Percentiles rank a stretch among this genome's conserved stretches.
These are phyloP conservation scores for Monarda citriodora DNA, from an alignment of 305 asterid genomes.

Conservation along the genomic window DNA sequence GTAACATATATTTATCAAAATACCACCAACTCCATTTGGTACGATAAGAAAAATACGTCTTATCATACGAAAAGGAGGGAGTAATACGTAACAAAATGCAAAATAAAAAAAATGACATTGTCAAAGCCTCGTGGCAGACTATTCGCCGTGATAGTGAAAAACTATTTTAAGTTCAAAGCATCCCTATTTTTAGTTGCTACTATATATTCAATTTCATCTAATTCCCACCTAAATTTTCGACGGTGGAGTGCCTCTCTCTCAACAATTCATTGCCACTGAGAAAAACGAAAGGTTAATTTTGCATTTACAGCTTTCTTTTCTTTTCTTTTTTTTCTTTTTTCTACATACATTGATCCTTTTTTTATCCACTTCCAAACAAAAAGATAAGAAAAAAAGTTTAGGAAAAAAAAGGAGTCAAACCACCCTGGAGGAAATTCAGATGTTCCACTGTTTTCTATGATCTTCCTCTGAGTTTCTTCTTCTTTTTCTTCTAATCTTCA, in stretches of 20 bases:
- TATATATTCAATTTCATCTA: not conserved
- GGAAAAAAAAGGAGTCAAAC: conserved; percentile 21
- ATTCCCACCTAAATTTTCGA: conserved; percentile 25
- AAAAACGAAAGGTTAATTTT: conserved; percentile 26
- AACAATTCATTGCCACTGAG: conserved; percentile 34
- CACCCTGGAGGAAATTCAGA: conserved; percentile 26
- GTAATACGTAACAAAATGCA: not conserved
- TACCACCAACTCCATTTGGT: too few relatives aligned
- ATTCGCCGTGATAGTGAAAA: not conserved
- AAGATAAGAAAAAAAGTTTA: not conserved
- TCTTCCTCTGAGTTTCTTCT: conserved; percentile 22
- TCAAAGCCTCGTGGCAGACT: not conserved
- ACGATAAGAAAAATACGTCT: too few relatives aligned
- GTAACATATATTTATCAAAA: too few relatives aligned
- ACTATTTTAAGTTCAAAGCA: not conserved
- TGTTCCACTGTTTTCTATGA: conserved; percentile 17
- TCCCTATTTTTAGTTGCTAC: conserved; percentile 7
- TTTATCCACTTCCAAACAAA: conserved; percentile 4
- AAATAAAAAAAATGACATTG: not conserved
- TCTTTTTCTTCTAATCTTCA: not conserved
- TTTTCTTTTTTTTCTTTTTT: conserved; percentile 9
- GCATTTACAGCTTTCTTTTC: conserved; percentile 31
- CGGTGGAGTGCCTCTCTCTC: conserved; percentile 19
- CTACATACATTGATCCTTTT: conserved; percentile 15
- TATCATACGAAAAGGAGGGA: too few relatives aligned